Evolutionary conservation across 345 rosid species (phyloP).

Genomic region (Eutrema yunnanense): DNA sequence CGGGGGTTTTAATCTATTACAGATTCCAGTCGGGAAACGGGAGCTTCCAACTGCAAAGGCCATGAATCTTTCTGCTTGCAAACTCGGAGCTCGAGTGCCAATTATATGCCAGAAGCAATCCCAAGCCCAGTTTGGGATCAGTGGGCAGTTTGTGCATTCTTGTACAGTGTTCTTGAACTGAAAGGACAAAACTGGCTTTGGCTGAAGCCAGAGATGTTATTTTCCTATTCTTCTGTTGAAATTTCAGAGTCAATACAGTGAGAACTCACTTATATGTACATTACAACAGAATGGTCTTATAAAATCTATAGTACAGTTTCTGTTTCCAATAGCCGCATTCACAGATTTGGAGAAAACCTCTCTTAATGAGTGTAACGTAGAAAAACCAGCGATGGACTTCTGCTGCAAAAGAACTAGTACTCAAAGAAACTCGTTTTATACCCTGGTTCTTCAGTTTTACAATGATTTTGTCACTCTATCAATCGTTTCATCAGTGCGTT

Average conservation of each 20-base stretch:
- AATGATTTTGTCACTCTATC: background rate
- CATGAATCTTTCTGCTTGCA: constrained; percentile 38
- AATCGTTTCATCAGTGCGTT: background rate
- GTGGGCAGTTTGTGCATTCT: constrained; percentile 46
- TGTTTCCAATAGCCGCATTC: background rate
- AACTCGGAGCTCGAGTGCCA: constrained; percentile 43
- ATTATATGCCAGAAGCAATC: constrained; percentile 51
- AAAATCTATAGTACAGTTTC: background rate
- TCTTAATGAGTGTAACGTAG: background rate
- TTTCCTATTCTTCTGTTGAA: background rate
- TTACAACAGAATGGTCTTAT: constrained; percentile 7
- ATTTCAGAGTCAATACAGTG: constrained; percentile 12
- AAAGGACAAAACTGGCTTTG: constrained; percentile 6
- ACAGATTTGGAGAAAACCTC: background rate
- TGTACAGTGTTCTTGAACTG: constrained; percentile 50
- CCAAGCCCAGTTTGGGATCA: constrained; percentile 39
- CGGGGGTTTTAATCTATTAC: constrained; percentile 24
- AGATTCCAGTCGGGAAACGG: constrained; percentile 35
- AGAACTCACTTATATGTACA: constrained; percentile 16
- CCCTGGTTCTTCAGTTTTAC: background rate
- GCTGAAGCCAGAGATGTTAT: constrained; percentile 12
- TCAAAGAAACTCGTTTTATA: background rate
- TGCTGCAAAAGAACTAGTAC: background rate
- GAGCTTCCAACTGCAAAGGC: constrained; percentile 35
- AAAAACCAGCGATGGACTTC: background rate